phyloP scores from a whole-genome alignment of 495 filamentous ascomycete species.

The Aspergillus asperescens region DNA sequence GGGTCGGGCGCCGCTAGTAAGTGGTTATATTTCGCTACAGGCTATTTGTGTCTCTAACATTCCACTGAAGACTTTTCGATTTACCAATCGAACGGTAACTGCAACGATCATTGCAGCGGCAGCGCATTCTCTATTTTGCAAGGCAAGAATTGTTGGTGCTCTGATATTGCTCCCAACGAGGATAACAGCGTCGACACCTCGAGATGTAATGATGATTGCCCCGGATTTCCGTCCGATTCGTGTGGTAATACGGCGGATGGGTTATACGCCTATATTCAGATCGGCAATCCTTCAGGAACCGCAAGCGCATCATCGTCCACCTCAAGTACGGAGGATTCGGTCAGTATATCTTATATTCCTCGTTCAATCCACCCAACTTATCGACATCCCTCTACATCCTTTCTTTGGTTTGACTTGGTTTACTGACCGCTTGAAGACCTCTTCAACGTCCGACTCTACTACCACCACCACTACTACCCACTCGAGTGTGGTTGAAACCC shows the following conservation, averaged over 20 bases:
- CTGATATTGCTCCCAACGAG: slow-evolving; percentile 57
- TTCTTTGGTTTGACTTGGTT: not conserved
- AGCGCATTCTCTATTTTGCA: slow-evolving; percentile 69
- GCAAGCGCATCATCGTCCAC: slow-evolving; percentile 22
- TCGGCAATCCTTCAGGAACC: slow-evolving; percentile 32
- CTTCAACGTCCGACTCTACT: slow-evolving; percentile 15
- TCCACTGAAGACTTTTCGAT: slow-evolving; percentile 40
- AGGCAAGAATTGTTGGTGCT: slow-evolving; percentile 67
- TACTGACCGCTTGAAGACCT: slow-evolving; percentile 5
- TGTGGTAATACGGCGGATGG: slow-evolving; percentile 54
- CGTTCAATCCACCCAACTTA: too few relatives aligned
- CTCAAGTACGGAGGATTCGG: slow-evolving; percentile 4
- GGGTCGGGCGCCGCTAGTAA: slow-evolving; percentile 30
- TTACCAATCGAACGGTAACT: slow-evolving; percentile 65
- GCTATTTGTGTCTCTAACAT: slow-evolving; percentile 10
- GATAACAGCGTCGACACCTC: slow-evolving; percentile 28
- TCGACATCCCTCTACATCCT: not conserved
- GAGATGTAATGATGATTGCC: slow-evolving; percentile 55
- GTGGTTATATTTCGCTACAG: not conserved
- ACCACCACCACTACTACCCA: slow-evolving; percentile 23
- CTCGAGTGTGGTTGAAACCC: slow-evolving; percentile 34
- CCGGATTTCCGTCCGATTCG: slow-evolving; percentile 59
- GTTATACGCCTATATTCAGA: slow-evolving; percentile 55
- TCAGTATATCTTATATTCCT: not conserved
- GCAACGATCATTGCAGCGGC: slow-evolving; percentile 46